Conservation (phyloP, 169 alveolate genomes). For the Cardiosporidium cionae region DNA sequence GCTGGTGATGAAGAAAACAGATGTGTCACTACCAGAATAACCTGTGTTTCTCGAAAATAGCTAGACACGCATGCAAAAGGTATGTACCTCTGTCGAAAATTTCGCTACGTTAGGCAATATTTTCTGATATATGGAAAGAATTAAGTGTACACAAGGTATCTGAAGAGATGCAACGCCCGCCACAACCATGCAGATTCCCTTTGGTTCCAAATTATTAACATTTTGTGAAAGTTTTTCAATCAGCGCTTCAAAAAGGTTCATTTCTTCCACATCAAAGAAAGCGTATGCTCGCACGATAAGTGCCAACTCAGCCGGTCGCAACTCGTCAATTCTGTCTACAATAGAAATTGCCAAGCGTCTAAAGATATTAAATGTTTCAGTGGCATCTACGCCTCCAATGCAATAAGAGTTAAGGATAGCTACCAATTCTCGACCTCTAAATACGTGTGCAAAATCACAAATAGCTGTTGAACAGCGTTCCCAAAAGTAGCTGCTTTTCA, state of each 20-base stretch:
- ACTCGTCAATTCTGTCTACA: slow-evolving; percentile 18
- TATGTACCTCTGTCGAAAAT: too few relatives aligned
- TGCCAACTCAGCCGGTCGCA: slow-evolving; percentile 33
- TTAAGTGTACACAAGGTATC: too few relatives aligned
- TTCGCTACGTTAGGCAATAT: too few relatives aligned
- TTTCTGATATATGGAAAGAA: too few relatives aligned
- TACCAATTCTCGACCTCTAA: slow-evolving; percentile 24
- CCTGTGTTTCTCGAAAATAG: too few relatives aligned
- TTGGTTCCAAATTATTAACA: slow-evolving; percentile 10
- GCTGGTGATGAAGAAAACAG: too few relatives aligned
- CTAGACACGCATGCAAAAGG: too few relatives aligned
- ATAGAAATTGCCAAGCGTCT: slow-evolving; percentile 7
- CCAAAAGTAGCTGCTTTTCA: slow-evolving; percentile 28
- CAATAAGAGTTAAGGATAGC: slow-evolving; percentile 18
- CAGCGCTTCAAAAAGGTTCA: slow-evolving; percentile 14
- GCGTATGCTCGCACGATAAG: slow-evolving; percentile 27
- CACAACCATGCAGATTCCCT: slow-evolving; percentile 28
- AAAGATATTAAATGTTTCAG: slow-evolving; percentile 9
- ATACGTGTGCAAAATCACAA: slow-evolving; percentile 5
- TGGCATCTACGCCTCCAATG: slow-evolving; percentile 14
- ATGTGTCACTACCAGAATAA: too few relatives aligned
- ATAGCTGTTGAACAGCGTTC: slow-evolving; percentile 33
- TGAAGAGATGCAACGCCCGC: too few relatives aligned
- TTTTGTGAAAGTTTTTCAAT: slow-evolving; percentile 4
- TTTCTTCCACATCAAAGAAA: slow-evolving; percentile 8